A percentile compares a stretch with the other conserved stretches of the same genome.
Evolutionary conservation across 768 basidiomycete species (phyloP).

Genomic region (Amanita rubescens): DNA sequence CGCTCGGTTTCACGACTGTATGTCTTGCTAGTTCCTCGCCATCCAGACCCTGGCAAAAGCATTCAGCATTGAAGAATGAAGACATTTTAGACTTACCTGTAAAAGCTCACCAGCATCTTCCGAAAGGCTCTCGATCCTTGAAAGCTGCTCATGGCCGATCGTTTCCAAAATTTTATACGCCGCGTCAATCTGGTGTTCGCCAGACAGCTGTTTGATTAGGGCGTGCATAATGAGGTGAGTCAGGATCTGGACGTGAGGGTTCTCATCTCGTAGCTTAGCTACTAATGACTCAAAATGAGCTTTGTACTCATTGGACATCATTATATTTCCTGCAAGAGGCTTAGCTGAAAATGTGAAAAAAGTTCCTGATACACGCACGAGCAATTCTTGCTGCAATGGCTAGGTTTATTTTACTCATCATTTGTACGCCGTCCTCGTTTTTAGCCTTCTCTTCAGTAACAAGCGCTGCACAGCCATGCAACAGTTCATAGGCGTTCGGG

Average conservation of each 20-base stretch:
- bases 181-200: slow-evolving; percentile 49
- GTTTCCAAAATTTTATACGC: slow-evolving; percentile 40
- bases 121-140: slow-evolving; percentile 36
- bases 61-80: background rate
- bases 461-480: slow-evolving; percentile 47
- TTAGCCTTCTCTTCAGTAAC: slow-evolving; percentile 29
- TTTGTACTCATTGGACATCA: slow-evolving; percentile 38
- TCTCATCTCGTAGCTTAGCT: slow-evolving; percentile 38
- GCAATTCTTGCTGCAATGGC: slow-evolving; percentile 56
- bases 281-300: slow-evolving; percentile 44
- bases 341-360: background rate
- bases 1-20: slow-evolving; percentile 53
- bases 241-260: slow-evolving; percentile 48
- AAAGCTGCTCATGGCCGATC: slow-evolving; percentile 39
- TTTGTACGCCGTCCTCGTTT: slow-evolving; percentile 22
- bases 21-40: slow-evolving; percentile 38
- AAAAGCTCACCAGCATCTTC: slow-evolving; percentile 20
- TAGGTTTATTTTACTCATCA: slow-evolving; percentile 46
- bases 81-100: slow-evolving; percentile 20
- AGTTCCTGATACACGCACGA: slow-evolving; percentile 33
- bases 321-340: slow-evolving; percentile 51
- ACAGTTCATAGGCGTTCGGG: slow-evolving; percentile 31
- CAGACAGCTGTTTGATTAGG: slow-evolving; percentile 47
- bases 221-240: slow-evolving; percentile 58
- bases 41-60: slow-evolving; percentile 33